phyloP scores from a whole-genome alignment of 805 yeast species.

The Teunomyces panamensis region DNA sequence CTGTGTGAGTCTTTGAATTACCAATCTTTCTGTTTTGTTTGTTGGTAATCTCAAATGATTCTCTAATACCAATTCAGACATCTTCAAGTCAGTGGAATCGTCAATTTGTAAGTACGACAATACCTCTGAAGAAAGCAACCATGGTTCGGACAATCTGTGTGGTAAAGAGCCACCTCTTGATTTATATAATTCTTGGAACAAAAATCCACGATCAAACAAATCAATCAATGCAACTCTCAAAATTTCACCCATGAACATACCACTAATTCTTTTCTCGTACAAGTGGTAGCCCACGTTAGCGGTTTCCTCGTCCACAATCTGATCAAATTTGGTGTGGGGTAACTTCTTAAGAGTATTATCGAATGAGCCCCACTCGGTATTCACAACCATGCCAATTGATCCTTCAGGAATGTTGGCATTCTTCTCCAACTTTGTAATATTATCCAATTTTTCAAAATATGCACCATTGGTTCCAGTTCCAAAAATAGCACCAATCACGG shows the following conservation, averaged over 20 bases:
- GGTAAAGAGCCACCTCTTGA: conserved; percentile 44
- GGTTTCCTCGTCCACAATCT: conserved; percentile 64
- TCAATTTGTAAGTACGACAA: conserved; percentile 85
- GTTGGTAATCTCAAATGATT: conserved; percentile 71
- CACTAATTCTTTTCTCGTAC: conserved; percentile 89
- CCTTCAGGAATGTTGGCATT: conserved; percentile 35
- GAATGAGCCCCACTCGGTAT: conserved; percentile 98
- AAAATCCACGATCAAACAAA: conserved; percentile 52
- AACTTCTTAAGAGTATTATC: conserved; percentile 75
- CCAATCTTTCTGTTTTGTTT: conserved; percentile 64
- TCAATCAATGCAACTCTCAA: conserved; percentile 73
- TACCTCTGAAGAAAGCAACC: conserved; percentile 79
- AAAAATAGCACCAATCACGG: conserved; percentile 85
- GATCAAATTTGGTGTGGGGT: conserved; percentile 79
- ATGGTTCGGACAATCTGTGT: conserved; percentile 70
- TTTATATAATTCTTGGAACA: conserved; percentile 54
- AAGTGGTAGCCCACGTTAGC: conserved; percentile 85
- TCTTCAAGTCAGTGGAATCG: conserved; percentile 66
- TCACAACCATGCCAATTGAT: conserved; percentile 73
- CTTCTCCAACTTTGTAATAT: conserved; percentile 75
- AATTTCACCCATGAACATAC: conserved; percentile 91
- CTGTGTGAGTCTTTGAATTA: conserved; percentile 68
- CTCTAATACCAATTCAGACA: conserved; percentile 65
- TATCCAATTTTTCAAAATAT: conserved; percentile 72
- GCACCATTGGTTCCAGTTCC: conserved; percentile 99